Conservation (phyloP, 2,329 filamentous ascomycete genomes). For the Pseudogymnoascus sp. region DNA sequence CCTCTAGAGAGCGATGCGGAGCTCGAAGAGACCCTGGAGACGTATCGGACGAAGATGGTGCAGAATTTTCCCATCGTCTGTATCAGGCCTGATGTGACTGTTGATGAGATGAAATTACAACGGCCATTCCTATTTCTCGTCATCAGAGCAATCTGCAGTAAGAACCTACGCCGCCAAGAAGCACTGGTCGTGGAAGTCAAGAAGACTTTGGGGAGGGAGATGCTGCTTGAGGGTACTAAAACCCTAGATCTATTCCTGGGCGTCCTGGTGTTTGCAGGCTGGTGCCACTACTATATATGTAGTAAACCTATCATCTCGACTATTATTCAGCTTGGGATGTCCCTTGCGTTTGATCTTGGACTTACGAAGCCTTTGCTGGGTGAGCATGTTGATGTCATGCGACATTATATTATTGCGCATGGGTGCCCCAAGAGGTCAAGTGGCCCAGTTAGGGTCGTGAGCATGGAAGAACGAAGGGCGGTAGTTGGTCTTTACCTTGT, state of each 20-base stretch:
- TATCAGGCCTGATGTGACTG: not conserved
- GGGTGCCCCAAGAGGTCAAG: not conserved
- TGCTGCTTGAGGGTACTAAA: not conserved
- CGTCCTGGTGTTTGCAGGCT: not conserved
- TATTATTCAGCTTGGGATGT: slow-evolving; percentile 1
- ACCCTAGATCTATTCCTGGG: not conserved
- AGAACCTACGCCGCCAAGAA: not conserved
- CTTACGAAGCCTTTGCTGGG: slow-evolving; percentile 3
- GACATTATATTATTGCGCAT: not conserved
- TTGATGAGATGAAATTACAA: not conserved
- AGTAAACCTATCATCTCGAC: not conserved
- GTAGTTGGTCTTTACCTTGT: slow-evolving; percentile 14
- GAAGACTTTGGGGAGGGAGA: not conserved
- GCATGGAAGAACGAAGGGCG: slow-evolving; percentile 17
- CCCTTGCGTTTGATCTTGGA: not conserved
- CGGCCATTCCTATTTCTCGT: not conserved
- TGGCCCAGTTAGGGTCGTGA: not conserved
- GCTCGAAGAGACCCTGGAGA: slow-evolving; percentile 14
- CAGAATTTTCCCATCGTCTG: slow-evolving; percentile 16
- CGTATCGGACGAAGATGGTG: slow-evolving; percentile 15
- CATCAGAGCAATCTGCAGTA: not conserved
- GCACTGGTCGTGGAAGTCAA: not conserved
- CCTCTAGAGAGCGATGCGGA: slow-evolving; percentile 3
- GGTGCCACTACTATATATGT: slow-evolving; percentile 4
- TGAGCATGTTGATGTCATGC: not conserved